Evolutionary conservation across 805 yeast genomes (phyloP), one percentile per base, ranked within the genome.

Genomic region (Kockiozyma suomiensis): DNA sequence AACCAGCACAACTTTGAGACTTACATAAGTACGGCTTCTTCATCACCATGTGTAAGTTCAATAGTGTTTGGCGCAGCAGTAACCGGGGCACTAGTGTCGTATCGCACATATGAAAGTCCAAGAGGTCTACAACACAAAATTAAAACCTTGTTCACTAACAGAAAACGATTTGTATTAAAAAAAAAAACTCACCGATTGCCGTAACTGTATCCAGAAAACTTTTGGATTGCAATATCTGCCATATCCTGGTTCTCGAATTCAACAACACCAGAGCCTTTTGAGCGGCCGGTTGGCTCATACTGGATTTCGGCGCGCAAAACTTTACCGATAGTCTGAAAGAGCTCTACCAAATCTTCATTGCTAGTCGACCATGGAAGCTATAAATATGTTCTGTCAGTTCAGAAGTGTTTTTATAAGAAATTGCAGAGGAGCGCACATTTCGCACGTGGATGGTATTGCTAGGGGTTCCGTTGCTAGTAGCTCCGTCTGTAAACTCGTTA

Each of bases 241-340:
- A 82, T 79, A 35, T 82, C 88, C 32, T 78, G 80, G 56, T 79
- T 78, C 61, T 81, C 86, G 71, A 88, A 89, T 72, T 85, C 82
- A 46, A 93, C 91, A 52, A 90, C 91, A n/a, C 96, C 97, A 65
- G 80, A 76, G 32, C 97, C 98, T 1, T 86, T 79, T 17, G 96
- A 84, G 70, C 85, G 81, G 40, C 93, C 93, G 38, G 75, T 74
- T 3, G 78, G 71, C 65, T 81, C 81, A 68, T 73, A 82, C 72
- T 85, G 89, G 62, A 93, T 79, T 72, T 90, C 96, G 21, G 97
- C 97, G 45, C 80, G 81, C 42, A 74, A 77, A 17, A 93, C 90
- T 50, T 81, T 76, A 23, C 97, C 96, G 56, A 91, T 83, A 38
- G 93, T 86, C 72, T 87, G 93, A 72, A 92, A 92, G 60, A 93